Conservation (phyloP, 306 rosid genomes). For the Quercus robur region DNA sequence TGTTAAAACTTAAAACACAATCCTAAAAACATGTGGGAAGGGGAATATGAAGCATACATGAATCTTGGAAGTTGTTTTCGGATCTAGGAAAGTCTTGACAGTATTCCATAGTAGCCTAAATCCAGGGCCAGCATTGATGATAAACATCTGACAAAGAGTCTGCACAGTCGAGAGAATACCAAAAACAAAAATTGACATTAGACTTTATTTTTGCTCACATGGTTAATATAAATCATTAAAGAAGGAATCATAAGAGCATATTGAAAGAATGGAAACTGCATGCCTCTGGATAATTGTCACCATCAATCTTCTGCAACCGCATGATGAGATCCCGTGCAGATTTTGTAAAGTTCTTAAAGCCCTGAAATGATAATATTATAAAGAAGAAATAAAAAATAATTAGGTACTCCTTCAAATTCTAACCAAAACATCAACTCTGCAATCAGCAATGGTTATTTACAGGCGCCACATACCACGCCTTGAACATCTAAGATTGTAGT, state of each 20-base stretch:
- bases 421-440: neutral
- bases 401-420: neutral
- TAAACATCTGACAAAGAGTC: slow-evolving; percentile 96
- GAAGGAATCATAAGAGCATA: slow-evolving; percentile 1
- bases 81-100: slow-evolving; percentile 87
- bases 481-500: slow-evolving; percentile 95
- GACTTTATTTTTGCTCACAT: neutral
- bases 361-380: slow-evolving; percentile 44
- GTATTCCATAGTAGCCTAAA: slow-evolving; percentile 91
- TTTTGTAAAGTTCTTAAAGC: slow-evolving; percentile 87
- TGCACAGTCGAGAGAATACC: slow-evolving; percentile 29
- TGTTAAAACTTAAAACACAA: neutral
- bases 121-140: slow-evolving; percentile 97
- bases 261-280: slow-evolving; percentile 12
- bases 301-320: slow-evolving; percentile 88
- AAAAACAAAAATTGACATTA: neutral
- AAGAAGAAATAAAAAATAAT: slow-evolving; percentile 5
- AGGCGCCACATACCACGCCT: slow-evolving; percentile 81
- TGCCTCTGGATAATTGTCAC: slow-evolving; percentile 97
- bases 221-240: slow-evolving; percentile 10
- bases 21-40: neutral
- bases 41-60: slow-evolving; percentile 52
- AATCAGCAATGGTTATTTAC: slow-evolving; percentile 12
- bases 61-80: slow-evolving; percentile 92
- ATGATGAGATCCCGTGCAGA: slow-evolving; percentile 79